A percentile compares a stretch with the other conserved stretches of the same genome.
phyloP scores from a whole-genome alignment of 2,329 filamentous ascomycete genomes.

The Stachybotrys echinatus region DNA sequence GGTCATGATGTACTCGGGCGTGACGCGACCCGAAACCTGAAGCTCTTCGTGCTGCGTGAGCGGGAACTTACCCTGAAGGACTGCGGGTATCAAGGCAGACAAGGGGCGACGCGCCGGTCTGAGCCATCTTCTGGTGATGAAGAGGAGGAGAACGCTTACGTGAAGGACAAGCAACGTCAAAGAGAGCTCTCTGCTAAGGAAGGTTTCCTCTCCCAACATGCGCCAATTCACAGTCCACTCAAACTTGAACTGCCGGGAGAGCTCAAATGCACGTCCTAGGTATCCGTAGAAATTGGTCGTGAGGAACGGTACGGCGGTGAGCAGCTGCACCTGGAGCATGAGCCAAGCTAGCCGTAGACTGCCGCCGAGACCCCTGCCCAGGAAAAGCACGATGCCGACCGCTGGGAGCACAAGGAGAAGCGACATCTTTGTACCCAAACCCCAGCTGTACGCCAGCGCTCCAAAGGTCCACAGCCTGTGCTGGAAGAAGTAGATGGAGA shows the following conservation, averaged over 20 bases:
- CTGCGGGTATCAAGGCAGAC: conserved; percentile 42
- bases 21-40: conserved; percentile 52
- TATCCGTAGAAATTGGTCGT: conserved; percentile 64
- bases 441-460: conserved; percentile 67
- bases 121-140: conserved; percentile 66
- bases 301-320: conserved; percentile 63
- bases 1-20: conserved; percentile 69
- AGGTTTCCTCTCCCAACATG: conserved; percentile 79
- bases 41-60: conserved; percentile 48
- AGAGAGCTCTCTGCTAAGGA: conserved; percentile 67
- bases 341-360: conserved; percentile 65
- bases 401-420: conserved; percentile 78
- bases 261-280: conserved; percentile 77
- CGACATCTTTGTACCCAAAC: conserved; percentile 93
- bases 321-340: conserved; percentile 73
- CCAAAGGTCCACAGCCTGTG: conserved; percentile 68
- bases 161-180: conserved; percentile 62
- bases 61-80: conserved; percentile 38
- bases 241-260: conserved; percentile 87
- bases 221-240: conserved; percentile 99
- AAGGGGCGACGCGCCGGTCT: conserved; percentile 58
- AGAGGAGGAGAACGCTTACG: conserved; percentile 57
- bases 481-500: conserved; percentile 75
- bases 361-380: conserved; percentile 61
- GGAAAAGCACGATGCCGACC: conserved; percentile 69